A percentile compares a stretch with the other conserved stretches of the same genome.
phyloP scores from a whole-genome alignment of 1,284 basidiomycete species.

The Mycosarcoma maydis region DNA sequence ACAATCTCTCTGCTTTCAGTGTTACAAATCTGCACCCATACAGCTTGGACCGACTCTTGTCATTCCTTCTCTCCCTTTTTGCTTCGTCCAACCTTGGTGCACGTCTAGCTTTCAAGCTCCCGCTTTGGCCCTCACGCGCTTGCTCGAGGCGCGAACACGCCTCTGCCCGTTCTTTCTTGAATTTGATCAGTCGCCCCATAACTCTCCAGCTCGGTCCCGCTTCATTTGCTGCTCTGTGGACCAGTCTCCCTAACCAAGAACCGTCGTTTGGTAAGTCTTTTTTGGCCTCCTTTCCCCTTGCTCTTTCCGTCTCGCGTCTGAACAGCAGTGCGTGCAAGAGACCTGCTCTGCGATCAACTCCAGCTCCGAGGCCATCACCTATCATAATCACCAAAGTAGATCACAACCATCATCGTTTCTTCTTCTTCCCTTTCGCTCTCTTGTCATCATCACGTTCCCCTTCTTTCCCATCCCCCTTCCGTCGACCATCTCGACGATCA shows the following conservation, averaged over 20 bases:
- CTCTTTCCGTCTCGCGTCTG: neutral
- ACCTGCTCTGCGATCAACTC: no score
- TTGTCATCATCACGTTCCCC: neutral
- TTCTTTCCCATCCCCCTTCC: no score
- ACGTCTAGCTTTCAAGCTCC: neutral
- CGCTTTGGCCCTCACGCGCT: slow-evolving; percentile 9
- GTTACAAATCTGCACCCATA: no score
- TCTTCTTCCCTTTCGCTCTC: neutral
- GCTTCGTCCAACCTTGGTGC: neutral
- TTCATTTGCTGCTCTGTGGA: slow-evolving; percentile 13
- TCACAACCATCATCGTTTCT: neutral
- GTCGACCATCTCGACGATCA: no score
- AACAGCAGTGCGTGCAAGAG: neutral
- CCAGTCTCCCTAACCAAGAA: no score
- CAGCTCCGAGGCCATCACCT: no score
- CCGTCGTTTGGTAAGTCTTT: slow-evolving; percentile 4
- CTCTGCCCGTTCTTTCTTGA: no score
- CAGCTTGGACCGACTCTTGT: neutral
- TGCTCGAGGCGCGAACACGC: no score
- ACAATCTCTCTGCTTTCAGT: no score
- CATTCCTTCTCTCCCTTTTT: neutral
- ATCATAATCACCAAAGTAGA: no score
- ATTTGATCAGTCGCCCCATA: neutral
- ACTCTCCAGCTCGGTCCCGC: slow-evolving; percentile 11
- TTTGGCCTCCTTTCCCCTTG: neutral